Evolutionary conservation across 176 grass and related monocot genomes (phyloP), one percentile per base, ranked within the genome.

Genomic region (Phragmites australis): DNA sequence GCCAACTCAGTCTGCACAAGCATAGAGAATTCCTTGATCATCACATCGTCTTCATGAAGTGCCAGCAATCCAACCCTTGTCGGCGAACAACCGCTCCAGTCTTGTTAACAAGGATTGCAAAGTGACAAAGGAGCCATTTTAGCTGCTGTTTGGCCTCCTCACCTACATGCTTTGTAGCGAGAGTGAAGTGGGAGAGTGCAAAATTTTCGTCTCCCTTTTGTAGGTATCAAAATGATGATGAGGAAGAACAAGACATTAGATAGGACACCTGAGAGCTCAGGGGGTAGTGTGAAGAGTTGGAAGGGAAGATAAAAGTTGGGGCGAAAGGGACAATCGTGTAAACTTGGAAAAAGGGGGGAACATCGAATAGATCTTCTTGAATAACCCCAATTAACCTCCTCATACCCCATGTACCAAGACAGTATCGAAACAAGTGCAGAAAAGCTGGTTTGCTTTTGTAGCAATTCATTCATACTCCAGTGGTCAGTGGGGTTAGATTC

Each of bases 1-100:
- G 74, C 85, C 84, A 72, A 74, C 86, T 48, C 83, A 86, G 8
- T 78, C 88, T 42, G 65, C 78, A 54, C 88, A 89, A 43, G 84
- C 79, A 13, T 89, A 86, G 78, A 21, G 15, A 58, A 32, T 63
- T 73, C 1, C 3, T 12, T 42, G 27, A 70, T 70, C 63, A 12
- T 32, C 53, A 25, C 16, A 52, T 40, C 23, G 55, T 26, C 6
- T 70, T 70, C 45, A 30, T 37, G 45, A 76, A 77, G 40, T 1
- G 12, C 39, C 6, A 77, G n/a, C 12, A 57, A 63, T 48, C 31
- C 3, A 29, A 22, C 58, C 60, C 41, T 53, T 57, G 58, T 53
- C 49, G 23, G 56, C 14, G 6, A 25, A 39, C 12, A 1, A 6
- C 27, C 15, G 45, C 15, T 6, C 45, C 0, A 0, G 56, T 40